A percentile compares a stretch with the other conserved stretches of the same genome.
Evolutionary conservation across 768 basidiomycete genomes (phyloP).

Genomic region (Chalciporus chontae): DNA sequence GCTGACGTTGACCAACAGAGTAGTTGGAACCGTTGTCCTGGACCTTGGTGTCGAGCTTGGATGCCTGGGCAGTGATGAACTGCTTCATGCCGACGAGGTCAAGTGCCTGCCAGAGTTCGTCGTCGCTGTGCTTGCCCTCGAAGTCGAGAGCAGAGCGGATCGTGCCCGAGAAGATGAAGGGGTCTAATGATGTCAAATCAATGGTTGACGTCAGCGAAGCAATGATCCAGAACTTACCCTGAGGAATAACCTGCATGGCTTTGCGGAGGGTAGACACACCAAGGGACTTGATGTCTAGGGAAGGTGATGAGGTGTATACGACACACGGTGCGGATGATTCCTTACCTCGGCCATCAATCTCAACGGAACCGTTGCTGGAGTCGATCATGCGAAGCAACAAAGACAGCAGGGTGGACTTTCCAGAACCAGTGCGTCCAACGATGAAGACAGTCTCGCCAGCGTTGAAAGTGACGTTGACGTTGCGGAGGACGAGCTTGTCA

Average conservation of each 20-base stretch:
- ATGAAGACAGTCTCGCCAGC: slow-evolving; percentile 72
- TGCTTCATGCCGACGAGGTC: slow-evolving; percentile 51
- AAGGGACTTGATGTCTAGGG: slow-evolving; percentile 68
- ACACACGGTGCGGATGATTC: too few relatives aligned
- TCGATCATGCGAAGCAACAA: slow-evolving; percentile 77
- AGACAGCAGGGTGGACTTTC: slow-evolving; percentile 67
- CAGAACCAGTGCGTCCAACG: slow-evolving; percentile 74
- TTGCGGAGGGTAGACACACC: slow-evolving; percentile 38
- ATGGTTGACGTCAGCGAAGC: background rate
- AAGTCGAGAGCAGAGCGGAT: slow-evolving; percentile 29
- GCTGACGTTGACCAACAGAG: slow-evolving; percentile 89
- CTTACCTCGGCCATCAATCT: slow-evolving; percentile 63
- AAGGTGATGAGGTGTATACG: too few relatives aligned
- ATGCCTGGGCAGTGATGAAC: slow-evolving; percentile 72
- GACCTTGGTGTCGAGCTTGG: slow-evolving; percentile 70
- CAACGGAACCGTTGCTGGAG: slow-evolving; percentile 62
- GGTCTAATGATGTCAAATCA: slow-evolving; percentile 14
- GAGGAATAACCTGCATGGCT: slow-evolving; percentile 29
- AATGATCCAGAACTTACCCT: slow-evolving; percentile 14
- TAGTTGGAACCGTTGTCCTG: slow-evolving; percentile 74
- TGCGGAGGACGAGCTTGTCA: slow-evolving; percentile 51
- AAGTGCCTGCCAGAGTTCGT: slow-evolving; percentile 39
- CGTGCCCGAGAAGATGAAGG: slow-evolving; percentile 32
- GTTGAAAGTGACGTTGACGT: slow-evolving; percentile 64
- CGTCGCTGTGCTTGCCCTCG: slow-evolving; percentile 21